Percentiles rank a stretch among this genome's conserved stretches.
Evolutionary conservation across 805 yeast genomes (phyloP).

Genomic region (Saccharomyces eubayanus): DNA sequence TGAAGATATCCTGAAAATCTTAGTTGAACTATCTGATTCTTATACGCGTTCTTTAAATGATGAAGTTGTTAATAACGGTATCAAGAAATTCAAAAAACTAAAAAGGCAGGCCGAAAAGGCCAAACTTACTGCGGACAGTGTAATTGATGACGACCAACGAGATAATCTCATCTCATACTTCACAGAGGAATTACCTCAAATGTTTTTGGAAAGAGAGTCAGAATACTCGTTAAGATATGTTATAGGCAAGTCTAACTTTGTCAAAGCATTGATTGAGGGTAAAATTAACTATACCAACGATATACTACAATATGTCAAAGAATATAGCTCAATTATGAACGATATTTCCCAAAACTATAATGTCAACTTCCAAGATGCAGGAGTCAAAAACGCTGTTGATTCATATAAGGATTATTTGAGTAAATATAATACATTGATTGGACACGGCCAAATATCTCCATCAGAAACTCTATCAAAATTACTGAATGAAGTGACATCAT

Average conservation of each 20-base stretch:
- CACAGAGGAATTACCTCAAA: slow-evolving; percentile 21
- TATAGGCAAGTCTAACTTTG: slow-evolving; percentile 23
- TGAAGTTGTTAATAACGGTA: slow-evolving; percentile 70
- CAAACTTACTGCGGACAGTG: slow-evolving; percentile 15
- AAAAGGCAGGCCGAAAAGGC: slow-evolving; percentile 18
- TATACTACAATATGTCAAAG: slow-evolving; percentile 15
- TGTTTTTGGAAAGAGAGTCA: slow-evolving; percentile 15
- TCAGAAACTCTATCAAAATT: slow-evolving; percentile 10
- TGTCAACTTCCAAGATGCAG: slow-evolving; percentile 69
- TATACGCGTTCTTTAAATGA: slow-evolving; percentile 84
- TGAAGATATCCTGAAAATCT: slow-evolving; percentile 28
- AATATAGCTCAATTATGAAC: slow-evolving; percentile 39
- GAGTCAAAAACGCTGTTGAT: slow-evolving; percentile 54
- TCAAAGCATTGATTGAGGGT: slow-evolving; percentile 17
- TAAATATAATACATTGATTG: slow-evolving; percentile 8
- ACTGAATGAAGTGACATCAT: slow-evolving; percentile 8
- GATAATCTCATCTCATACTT: slow-evolving; percentile 20
- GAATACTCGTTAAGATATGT: slow-evolving; percentile 21
- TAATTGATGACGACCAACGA: slow-evolving; percentile 18
- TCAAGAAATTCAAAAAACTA: slow-evolving; percentile 42
- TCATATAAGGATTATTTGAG: slow-evolving; percentile 29
- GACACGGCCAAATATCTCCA: slow-evolving; percentile 2
- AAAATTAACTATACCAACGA: slow-evolving; percentile 17
- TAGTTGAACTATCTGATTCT: slow-evolving; percentile 42
- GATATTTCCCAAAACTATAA: slow-evolving; percentile 49